A percentile compares a stretch with the other conserved stretches of the same genome.
Conservation (phyloP, 768 basidiomycete genomes). For the Agrocybe pediades region DNA sequence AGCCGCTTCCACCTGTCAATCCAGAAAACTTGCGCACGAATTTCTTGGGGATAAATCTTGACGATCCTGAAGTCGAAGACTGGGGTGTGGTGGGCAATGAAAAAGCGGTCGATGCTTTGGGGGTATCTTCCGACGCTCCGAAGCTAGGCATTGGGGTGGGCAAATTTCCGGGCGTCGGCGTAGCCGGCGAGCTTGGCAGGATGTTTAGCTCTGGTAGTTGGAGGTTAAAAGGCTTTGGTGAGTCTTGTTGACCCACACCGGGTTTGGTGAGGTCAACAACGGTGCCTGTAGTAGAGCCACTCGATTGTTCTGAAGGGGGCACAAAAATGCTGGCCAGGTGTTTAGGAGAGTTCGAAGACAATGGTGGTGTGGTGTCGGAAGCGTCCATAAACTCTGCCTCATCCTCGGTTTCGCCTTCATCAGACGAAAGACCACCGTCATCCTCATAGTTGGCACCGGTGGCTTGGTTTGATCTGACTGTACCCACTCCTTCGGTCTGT, state of each 20-base stretch:
- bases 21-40: constrained; percentile 27
- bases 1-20: constrained; percentile 7
- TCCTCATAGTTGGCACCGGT: constrained; percentile 53
- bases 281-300: constrained; percentile 7
- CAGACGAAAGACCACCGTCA: constrained; percentile 71
- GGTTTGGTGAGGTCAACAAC: not conserved
- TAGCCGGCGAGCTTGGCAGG: constrained; percentile 23
- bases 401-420: constrained; percentile 33
- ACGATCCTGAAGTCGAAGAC: not conserved
- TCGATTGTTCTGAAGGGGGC: constrained; percentile 10
- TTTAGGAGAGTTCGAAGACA: constrained; percentile 19
- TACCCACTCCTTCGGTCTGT: constrained; percentile 87
- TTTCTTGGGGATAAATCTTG: constrained; percentile 23
- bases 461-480: constrained; percentile 63
- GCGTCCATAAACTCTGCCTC: constrained; percentile 34
- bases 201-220: constrained; percentile 23
- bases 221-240: constrained; percentile 9
- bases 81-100: constrained; percentile 6
- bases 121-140: constrained; percentile 12
- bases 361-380: constrained; percentile 15
- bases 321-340: constrained; percentile 22
- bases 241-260: not conserved
- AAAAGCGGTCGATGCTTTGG: constrained; percentile 19
- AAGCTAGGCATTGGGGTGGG: constrained; percentile 19
- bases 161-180: constrained; percentile 19